phyloP scores from a whole-genome alignment of 345 rosid genomes.

The Sapria himalayana region DNA sequence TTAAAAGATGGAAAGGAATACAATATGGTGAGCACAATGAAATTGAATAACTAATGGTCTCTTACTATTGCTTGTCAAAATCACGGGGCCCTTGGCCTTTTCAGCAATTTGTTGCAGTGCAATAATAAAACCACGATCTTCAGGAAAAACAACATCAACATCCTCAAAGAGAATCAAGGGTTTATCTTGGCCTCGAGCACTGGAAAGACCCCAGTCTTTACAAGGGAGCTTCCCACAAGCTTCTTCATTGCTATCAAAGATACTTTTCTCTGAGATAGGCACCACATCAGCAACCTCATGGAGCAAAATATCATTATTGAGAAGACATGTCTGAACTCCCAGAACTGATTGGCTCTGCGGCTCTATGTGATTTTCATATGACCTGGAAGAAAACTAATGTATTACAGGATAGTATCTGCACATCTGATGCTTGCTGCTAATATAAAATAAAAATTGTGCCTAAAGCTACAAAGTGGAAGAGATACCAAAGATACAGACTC shows the following conservation, averaged over 20 bases:
- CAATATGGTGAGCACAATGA: slow-evolving; percentile 1
- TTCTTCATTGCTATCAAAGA: slow-evolving; percentile 8
- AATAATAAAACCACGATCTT: slow-evolving; percentile 77
- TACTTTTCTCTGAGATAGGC: slow-evolving; percentile 16
- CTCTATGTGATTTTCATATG: slow-evolving; percentile 24
- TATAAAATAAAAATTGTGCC: too few species aligned
- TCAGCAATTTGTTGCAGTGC: slow-evolving; percentile 75
- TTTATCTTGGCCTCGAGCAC: slow-evolving; percentile 21
- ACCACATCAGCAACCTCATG: slow-evolving; percentile 13
- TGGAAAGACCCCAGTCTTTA: slow-evolving; percentile 12
- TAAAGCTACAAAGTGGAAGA: slow-evolving; percentile 5
- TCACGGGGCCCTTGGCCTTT: slow-evolving; percentile 75
- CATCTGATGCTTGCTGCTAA: too few species aligned
- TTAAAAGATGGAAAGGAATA: slow-evolving; percentile 2
- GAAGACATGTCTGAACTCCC: slow-evolving; percentile 9
- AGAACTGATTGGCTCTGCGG: slow-evolving; percentile 11
- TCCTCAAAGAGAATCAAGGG: slow-evolving; percentile 84
- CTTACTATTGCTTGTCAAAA: slow-evolving; percentile 79
- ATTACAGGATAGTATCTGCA: too few species aligned
- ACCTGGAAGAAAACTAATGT: slow-evolving; percentile 27
- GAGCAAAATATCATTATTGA: slow-evolving; percentile 14
- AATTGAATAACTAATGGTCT: slow-evolving; percentile 6
- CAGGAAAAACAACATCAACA: slow-evolving; percentile 62
- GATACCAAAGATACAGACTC: slow-evolving; percentile 7
- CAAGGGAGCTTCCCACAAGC: slow-evolving; percentile 13